Percentiles rank a stretch among this genome's conserved stretches.
Evolutionary conservation across 768 basidiomycete species (phyloP).

Genomic region (Boletus insuetus): DNA sequence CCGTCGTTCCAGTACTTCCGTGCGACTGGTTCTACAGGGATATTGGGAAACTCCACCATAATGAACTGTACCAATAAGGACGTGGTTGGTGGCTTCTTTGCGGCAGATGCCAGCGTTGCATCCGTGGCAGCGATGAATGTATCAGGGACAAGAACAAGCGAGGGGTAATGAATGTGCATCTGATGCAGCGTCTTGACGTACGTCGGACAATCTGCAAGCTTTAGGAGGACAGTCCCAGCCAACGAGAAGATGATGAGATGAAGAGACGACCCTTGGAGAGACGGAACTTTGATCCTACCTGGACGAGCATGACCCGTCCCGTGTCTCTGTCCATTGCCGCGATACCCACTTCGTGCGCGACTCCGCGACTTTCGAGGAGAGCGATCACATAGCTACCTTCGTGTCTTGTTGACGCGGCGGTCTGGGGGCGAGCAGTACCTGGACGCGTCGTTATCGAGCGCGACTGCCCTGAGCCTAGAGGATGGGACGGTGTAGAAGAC

Average conservation of each 20-base stretch:
- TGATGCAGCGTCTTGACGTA: conserved; percentile 88
- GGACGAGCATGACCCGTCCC: conserved; percentile 71
- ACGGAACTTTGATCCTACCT: conserved; percentile 45
- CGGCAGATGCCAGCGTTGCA: conserved; percentile 40
- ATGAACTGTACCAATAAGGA: conserved; percentile 73
- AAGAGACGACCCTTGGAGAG: background rate
- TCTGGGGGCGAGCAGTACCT: conserved; percentile 55
- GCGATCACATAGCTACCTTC: conserved; percentile 68
- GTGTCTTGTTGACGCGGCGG: conserved; percentile 53
- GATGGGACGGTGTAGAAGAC: conserved; percentile 15
- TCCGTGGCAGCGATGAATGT: conserved; percentile 68
- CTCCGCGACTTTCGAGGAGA: conserved; percentile 72
- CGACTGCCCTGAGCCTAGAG: conserved; percentile 35
- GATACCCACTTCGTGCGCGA: conserved; percentile 83
- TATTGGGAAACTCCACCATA: conserved; percentile 67
- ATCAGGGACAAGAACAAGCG: conserved; percentile 75
- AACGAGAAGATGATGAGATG: background rate
- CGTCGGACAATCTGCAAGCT: conserved; percentile 86
- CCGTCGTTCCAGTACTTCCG: conserved; percentile 86
- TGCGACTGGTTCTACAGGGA: conserved; percentile 65
- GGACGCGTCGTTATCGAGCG: conserved; percentile 43
- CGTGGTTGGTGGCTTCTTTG: conserved; percentile 44
- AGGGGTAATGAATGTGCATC: conserved; percentile 74
- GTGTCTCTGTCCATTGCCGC: conserved; percentile 82
- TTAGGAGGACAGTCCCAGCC: background rate